Conservation (phyloP, 2,329 filamentous ascomycete species). For the Macroventuria anomochaeta region DNA sequence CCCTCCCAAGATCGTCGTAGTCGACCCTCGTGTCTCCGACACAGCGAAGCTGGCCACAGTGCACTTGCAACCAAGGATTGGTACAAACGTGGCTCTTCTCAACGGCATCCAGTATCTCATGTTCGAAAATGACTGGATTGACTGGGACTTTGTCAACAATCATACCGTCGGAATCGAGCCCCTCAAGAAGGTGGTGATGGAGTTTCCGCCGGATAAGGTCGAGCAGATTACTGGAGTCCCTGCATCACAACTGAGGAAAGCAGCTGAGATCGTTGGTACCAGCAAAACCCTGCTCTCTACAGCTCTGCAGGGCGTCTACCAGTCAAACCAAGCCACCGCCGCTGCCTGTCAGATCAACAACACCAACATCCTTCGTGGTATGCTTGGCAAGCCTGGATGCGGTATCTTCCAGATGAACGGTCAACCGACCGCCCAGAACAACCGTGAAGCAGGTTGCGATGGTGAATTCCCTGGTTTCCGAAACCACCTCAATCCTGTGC, state of each 20-base stretch:
- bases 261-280: conserved; percentile 16
- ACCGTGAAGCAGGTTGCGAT: conserved; percentile 14
- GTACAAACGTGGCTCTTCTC: conserved; percentile 15
- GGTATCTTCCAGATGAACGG: conserved; percentile 18
- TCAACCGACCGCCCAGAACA: conserved; percentile 15
- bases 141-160: conserved; percentile 10
- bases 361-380: conserved; percentile 11
- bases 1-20: conserved; percentile 13
- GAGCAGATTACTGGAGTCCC: conserved; percentile 13
- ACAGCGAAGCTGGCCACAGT: conserved; percentile 16
- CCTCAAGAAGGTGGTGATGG: conserved; percentile 5
- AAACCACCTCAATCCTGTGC: conserved; percentile 11
- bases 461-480: conserved; percentile 16
- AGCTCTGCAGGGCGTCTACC: conserved; percentile 14
- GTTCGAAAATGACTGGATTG: conserved; percentile 15
- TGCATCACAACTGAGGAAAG: conserved; percentile 5
- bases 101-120: conserved; percentile 16
- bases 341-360: conserved; percentile 18
- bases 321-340: conserved; percentile 15
- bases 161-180: conserved; percentile 11
- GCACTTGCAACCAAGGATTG: conserved; percentile 14
- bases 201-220: conserved; percentile 10
- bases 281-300: conserved; percentile 14
- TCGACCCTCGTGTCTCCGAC: conserved; percentile 14
- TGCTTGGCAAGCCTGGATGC: conserved; percentile 14